phyloP scores from a whole-genome alignment of 2,329 filamentous ascomycete species.

The Westerdykella ornata region DNA sequence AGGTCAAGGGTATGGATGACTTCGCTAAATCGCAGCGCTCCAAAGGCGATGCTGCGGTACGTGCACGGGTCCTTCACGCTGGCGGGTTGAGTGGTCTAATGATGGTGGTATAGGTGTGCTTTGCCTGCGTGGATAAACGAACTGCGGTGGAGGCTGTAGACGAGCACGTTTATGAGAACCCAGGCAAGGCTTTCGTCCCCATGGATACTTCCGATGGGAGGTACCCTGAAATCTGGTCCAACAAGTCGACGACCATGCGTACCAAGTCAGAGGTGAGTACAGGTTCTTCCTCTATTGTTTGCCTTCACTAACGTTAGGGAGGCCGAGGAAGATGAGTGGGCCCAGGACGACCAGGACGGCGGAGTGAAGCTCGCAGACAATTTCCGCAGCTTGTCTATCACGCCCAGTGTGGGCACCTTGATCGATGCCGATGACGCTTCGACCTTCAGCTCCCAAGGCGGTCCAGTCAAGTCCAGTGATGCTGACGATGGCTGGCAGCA shows the following conservation, averaged over 20 bases:
- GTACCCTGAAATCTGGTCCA: conserved; percentile 18
- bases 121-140: conserved; percentile 24
- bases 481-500: conserved; percentile 1
- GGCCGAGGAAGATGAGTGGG: conserved; percentile 7
- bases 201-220: conserved; percentile 8
- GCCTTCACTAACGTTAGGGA: conserved; percentile 8
- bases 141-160: conserved; percentile 19
- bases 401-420: conserved; percentile 8
- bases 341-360: conserved; percentile 9
- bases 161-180: conserved; percentile 28
- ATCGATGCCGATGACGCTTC: conserved; percentile 16
- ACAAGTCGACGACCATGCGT: conserved; percentile 3
- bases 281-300: conserved; percentile 3
- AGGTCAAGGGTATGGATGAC: conserved; percentile 42
- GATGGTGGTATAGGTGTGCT: conserved; percentile 22
- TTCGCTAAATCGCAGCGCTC: conserved; percentile 48
- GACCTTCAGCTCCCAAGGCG: neutral
- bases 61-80: conserved; percentile 11
- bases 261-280: conserved; percentile 16
- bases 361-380: conserved; percentile 14
- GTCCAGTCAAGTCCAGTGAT: neutral
- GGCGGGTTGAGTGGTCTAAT: conserved; percentile 3
- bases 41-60: conserved; percentile 43
- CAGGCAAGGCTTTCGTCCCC: conserved; percentile 15
- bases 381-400: conserved; percentile 14